Evolutionary conservation across 1,139 yeast species (phyloP).

Genomic region (Torulaspora globosa): DNA sequence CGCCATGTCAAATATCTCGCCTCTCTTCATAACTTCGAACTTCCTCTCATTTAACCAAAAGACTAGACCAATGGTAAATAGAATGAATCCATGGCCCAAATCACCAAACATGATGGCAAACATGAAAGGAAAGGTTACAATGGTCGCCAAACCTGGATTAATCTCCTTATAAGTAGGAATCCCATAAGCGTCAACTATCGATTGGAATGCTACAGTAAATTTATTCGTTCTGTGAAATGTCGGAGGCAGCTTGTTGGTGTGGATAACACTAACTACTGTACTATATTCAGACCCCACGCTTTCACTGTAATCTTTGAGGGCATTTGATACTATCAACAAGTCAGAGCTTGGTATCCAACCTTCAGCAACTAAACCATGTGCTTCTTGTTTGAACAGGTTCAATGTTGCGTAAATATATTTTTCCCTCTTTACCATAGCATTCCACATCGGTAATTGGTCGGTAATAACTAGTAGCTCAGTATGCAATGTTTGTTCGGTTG

Average conservation of each 20-base stretch:
- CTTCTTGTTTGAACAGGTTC: slow-evolving; percentile 65
- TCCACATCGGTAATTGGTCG: slow-evolving; percentile 63
- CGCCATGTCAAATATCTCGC: slow-evolving; percentile 81
- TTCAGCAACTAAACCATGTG: slow-evolving; percentile 64
- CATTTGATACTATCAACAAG: slow-evolving; percentile 33
- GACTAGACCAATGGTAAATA: slow-evolving; percentile 54
- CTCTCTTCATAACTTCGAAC: slow-evolving; percentile 59
- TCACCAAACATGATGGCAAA: slow-evolving; percentile 89
- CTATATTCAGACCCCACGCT: slow-evolving; percentile 47
- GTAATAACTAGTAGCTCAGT: slow-evolving; percentile 68
- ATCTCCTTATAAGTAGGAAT: slow-evolving; percentile 73
- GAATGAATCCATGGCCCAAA: slow-evolving; percentile 71
- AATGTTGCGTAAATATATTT: slow-evolving; percentile 64
- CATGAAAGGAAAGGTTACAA: slow-evolving; percentile 80
- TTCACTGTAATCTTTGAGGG: slow-evolving; percentile 40
- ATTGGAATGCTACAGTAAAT: slow-evolving; percentile 71
- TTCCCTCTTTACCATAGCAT: slow-evolving; percentile 64
- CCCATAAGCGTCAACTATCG: slow-evolving; percentile 78
- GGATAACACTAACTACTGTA: slow-evolving; percentile 60
- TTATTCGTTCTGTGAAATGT: slow-evolving; percentile 74
- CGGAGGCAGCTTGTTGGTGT: slow-evolving; percentile 69
- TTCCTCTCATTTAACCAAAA: slow-evolving; percentile 60
- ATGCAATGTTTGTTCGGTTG: slow-evolving; percentile 56
- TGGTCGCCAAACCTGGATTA: slow-evolving; percentile 75
- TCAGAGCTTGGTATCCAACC: slow-evolving; percentile 78